Evolutionary conservation across 1,284 basidiomycete species (phyloP).

Genomic region (Porphyrellus sp.): DNA sequence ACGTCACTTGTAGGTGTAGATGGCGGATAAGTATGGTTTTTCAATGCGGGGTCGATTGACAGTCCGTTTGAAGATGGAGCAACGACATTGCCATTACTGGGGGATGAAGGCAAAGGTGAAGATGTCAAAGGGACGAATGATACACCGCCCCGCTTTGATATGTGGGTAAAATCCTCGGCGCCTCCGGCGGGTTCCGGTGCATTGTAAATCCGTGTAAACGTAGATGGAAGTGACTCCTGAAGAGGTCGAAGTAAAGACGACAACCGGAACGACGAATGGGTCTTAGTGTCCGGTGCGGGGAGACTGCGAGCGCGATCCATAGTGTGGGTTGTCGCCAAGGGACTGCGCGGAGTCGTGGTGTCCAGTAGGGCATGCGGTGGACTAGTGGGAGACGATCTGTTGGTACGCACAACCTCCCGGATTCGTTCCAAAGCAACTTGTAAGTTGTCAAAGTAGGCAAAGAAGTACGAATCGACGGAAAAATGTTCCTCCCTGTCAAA

Average conservation of each 20-base stretch:
- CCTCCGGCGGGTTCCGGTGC: conserved; percentile 38
- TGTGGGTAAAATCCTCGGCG: conserved; percentile 66
- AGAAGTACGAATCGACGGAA: conserved; percentile 87
- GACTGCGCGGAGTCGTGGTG: conserved; percentile 54
- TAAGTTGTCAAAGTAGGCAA: conserved; percentile 86
- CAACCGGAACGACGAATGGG: conserved; percentile 51
- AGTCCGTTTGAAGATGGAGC: conserved; percentile 8
- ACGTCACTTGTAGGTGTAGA: conserved; percentile 49
- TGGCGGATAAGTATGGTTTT: conserved; percentile 73
- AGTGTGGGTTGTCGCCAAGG: conserved; percentile 19
- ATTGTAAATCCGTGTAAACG: conserved; percentile 31
- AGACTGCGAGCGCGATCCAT: conserved; percentile 43
- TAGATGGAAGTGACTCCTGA: conserved; percentile 47
- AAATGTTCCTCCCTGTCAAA: conserved; percentile 78
- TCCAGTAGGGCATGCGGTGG: conserved; percentile 56
- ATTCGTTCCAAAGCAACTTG: conserved; percentile 75
- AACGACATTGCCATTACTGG: conserved; percentile 14
- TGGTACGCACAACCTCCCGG: conserved; percentile 63
- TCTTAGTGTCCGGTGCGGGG: conserved; percentile 32
- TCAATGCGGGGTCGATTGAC: conserved; percentile 24
- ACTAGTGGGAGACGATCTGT: conserved; percentile 44
- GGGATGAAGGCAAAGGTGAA: conserved; percentile 19
- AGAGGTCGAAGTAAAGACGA: conserved; percentile 62
- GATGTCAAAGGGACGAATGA: conserved; percentile 63
- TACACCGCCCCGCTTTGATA: conserved; percentile 49